Evolutionary conservation across 2,329 filamentous ascomycete species (phyloP), one percentile per base, ranked within the genome.

Genomic region (Lasiodiplodia gonubiensis): DNA sequence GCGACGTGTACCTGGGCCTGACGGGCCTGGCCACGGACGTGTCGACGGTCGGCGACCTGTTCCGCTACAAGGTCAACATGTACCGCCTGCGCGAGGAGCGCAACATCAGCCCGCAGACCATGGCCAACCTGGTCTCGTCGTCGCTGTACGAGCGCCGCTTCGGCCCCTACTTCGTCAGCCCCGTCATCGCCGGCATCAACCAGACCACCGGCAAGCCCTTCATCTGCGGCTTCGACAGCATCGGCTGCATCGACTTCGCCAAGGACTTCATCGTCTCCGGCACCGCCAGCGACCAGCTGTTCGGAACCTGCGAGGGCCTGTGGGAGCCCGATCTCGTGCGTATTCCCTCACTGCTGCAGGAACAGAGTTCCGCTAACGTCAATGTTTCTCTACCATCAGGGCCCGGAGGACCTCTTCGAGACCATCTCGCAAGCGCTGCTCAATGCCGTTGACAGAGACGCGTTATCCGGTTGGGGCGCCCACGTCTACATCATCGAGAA

Each of bases 41-140:
- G 71, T 88, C 88, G 71, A 98, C 94, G 74, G 94, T 99, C 73
- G 92, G 90, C 75, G 94, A 99, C 83, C 90, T 98, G 73, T 97
- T 99, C 88, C 93, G 95, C 78, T 98, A 97, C 89, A 99, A 99
- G 87, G 93, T 97, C 81, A 99, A 99, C 88, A 96, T 99, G 92
- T 99, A 99, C 88, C 92, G 95, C 72, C 89, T 99, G 77, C 92
- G 95, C 77, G 95, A 99, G 86, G 95, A 99, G 86, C 93, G 95
- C 78, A 88, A 93, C 85, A 98, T 99, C 82, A 90, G 92, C 67
- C 95, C 95, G 54, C 88, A 92, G 80, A 99, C 95, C 68, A 93
- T 99, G 83, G 94, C 95, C 80, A 97, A 99, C 85, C 89, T 99
- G 72, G 94, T 99, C 75, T 92, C 89, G 76, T 77, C 74, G 73